phyloP scores from a whole-genome alignment of 2,329 filamentous ascomycete species.

The Ophiostoma pallidulum region DNA sequence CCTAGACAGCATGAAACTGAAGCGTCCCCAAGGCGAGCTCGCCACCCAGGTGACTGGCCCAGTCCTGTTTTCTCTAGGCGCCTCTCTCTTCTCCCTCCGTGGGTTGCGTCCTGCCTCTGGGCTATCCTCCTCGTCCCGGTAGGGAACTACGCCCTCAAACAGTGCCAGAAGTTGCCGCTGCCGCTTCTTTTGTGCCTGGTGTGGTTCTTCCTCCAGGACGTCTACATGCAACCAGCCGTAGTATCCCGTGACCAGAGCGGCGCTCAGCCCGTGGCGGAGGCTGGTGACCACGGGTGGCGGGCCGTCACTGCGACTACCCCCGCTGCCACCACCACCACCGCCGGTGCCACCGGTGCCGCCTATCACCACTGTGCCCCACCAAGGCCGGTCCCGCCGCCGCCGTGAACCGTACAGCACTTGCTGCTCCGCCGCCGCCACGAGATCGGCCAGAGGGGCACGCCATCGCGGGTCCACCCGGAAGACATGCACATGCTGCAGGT shows the following conservation, averaged over 20 bases:
- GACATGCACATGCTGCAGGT: slow-evolving; percentile 43
- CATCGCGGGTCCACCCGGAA: slow-evolving; percentile 30
- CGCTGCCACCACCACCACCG: slow-evolving; percentile 10
- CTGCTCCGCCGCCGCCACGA: slow-evolving; percentile 32
- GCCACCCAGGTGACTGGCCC: slow-evolving; percentile 38
- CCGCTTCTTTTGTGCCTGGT: slow-evolving; percentile 18
- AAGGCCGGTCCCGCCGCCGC: slow-evolving; percentile 36
- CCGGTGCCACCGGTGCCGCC: slow-evolving; percentile 25
- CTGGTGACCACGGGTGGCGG: slow-evolving; percentile 24
- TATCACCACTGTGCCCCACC: slow-evolving; percentile 50
- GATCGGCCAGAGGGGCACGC: slow-evolving; percentile 18
- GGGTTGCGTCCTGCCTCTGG: no score
- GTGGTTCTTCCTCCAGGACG: slow-evolving; percentile 16
- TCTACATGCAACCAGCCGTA: slow-evolving; percentile 46
- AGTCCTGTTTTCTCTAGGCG: slow-evolving; percentile 13
- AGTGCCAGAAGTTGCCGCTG: slow-evolving; percentile 35
- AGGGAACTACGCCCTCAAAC: slow-evolving; percentile 22
- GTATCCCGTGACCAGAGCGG: slow-evolving; percentile 29
- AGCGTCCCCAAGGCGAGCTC: slow-evolving; percentile 40
- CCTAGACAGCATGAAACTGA: slow-evolving; percentile 19
- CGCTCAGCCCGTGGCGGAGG: slow-evolving; percentile 10
- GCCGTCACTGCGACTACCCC: slow-evolving; percentile 18
- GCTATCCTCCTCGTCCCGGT: slow-evolving; percentile 27
- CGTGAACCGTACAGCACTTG: slow-evolving; percentile 43
- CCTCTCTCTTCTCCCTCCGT: not conserved